phyloP scores from a whole-genome alignment of 208 protist species.

The Trypanosoma congolense region DNA sequence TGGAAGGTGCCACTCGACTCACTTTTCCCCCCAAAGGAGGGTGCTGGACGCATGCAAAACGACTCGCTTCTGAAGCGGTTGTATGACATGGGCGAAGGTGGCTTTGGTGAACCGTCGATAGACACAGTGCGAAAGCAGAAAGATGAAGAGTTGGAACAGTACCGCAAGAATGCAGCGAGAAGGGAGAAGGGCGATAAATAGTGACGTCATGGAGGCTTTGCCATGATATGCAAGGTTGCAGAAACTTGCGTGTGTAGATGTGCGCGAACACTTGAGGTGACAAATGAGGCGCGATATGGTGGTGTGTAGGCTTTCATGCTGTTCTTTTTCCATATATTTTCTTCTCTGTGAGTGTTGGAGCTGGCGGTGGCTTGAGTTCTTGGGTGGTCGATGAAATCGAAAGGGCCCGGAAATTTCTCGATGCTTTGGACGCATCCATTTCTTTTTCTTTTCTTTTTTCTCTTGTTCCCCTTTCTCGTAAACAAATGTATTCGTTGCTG shows the following conservation, averaged over 20 bases:
- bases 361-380: too few relatives aligned
- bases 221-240: too few relatives aligned
- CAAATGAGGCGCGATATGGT: too few relatives aligned
- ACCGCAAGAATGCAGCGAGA: constrained; percentile 41
- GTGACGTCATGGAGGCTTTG: background rate
- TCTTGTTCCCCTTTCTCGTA: background rate
- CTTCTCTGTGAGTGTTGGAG: too few relatives aligned
- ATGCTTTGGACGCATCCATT: background rate
- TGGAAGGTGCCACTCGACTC: constrained; percentile 77
- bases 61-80: constrained; percentile 61
- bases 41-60: constrained; percentile 33
- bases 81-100: constrained; percentile 59
- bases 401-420: too few relatives aligned
- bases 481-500: too few relatives aligned
- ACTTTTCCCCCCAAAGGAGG: constrained; percentile 48
- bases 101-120: constrained; percentile 73
- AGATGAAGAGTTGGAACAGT: constrained; percentile 86
- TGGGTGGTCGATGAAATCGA: too few relatives aligned
- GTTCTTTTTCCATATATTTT: too few relatives aligned
- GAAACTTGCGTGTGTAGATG: too few relatives aligned
- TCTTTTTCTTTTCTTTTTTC: background rate
- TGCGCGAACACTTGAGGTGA: too few relatives aligned
- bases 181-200: constrained; percentile 23
- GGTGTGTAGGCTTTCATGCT: too few relatives aligned
- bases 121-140: constrained; percentile 82